A percentile compares a stretch with the other conserved stretches of the same genome.
Evolutionary conservation across 108 stramenopile genomes (phyloP).

Genomic region (Conticribra guillardii): DNA sequence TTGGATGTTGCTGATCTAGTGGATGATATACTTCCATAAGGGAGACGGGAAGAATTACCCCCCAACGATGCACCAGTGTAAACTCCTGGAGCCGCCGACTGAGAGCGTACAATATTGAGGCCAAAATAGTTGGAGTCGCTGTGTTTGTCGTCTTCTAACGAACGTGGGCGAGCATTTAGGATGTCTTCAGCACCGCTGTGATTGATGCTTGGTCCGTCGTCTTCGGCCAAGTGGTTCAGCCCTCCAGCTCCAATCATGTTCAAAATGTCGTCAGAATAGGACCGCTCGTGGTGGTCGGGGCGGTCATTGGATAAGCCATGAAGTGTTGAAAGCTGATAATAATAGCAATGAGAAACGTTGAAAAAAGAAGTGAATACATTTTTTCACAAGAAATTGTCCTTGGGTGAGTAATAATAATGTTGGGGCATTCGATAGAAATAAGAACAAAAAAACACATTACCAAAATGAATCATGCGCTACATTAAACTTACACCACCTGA

Average conservation of each 20-base stretch:
- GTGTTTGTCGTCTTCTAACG: constrained; percentile 7
- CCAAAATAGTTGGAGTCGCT: constrained; percentile 45
- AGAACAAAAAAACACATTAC: too few species aligned
- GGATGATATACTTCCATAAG: not conserved
- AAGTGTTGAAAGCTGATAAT: not conserved
- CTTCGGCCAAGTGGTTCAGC: too few species aligned
- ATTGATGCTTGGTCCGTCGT: not conserved
- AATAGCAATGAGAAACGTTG: too few species aligned
- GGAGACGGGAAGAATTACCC: not conserved
- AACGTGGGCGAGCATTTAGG: not conserved
- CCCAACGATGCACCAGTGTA: constrained; percentile 8
- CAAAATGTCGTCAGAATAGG: not conserved
- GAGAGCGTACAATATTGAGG: constrained; percentile 57
- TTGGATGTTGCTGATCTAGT: constrained; percentile 10
- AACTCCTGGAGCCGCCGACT: constrained; percentile 15
- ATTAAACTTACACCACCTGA: too few species aligned
- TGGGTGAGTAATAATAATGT: too few species aligned
- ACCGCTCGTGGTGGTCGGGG: not conserved
- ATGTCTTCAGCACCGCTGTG: not conserved
- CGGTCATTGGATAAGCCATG: not conserved
- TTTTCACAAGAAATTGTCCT: too few species aligned
- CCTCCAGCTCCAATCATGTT: not conserved
- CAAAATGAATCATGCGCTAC: too few species aligned
- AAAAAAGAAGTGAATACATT: too few species aligned
- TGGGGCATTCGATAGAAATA: too few species aligned